A percentile compares a stretch with the other conserved stretches of the same genome.
These are phyloP conservation scores for Pseudozyma pruni DNA, from an alignment of 1,284 basidiomycete species.

Conservation along the genomic window DNA sequence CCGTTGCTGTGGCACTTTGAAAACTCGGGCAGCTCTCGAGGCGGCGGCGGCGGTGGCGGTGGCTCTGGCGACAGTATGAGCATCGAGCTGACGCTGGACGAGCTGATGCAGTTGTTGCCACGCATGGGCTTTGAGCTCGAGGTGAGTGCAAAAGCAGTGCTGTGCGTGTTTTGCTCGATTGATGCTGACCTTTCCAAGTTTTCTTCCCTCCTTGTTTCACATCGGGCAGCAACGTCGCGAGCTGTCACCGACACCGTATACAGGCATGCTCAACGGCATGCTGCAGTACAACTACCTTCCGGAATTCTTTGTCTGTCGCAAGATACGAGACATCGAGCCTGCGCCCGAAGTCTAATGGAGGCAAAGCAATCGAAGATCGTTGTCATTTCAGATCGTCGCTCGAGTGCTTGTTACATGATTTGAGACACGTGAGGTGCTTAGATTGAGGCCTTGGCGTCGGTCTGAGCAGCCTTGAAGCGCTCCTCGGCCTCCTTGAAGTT, in stretches of 20 bases:
- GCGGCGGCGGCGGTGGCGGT: too few species aligned
- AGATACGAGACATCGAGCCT: constrained; percentile 51
- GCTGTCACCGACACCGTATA: constrained; percentile 83
- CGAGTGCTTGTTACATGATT: constrained; percentile 10
- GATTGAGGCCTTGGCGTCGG: constrained; percentile 49
- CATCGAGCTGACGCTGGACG: constrained; percentile 87
- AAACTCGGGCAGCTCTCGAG: constrained; percentile 73
- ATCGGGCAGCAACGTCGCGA: constrained; percentile 81
- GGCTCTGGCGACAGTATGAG: constrained; percentile 40
- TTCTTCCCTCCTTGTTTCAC: neutral
- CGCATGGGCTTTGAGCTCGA: constrained; percentile 84
- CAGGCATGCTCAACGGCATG: constrained; percentile 83
- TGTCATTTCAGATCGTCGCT: constrained; percentile 17
- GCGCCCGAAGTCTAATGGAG: constrained; percentile 44
- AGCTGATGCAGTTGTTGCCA: constrained; percentile 80
- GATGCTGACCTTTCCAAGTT: neutral
- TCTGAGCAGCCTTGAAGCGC: constrained; percentile 61
- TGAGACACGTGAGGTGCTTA: constrained; percentile 10
- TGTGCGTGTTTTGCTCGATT: too few species aligned
- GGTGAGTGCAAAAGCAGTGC: constrained; percentile 70
- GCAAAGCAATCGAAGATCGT: neutral
- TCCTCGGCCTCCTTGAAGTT: constrained; percentile 68
- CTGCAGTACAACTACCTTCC: constrained; percentile 87
- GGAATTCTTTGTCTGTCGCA: constrained; percentile 67
- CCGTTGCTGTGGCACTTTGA: constrained; percentile 97